Evolutionary conservation across 192 early-diverging fungal genomes (phyloP).

Genomic region (Coemansia sp.): DNA sequence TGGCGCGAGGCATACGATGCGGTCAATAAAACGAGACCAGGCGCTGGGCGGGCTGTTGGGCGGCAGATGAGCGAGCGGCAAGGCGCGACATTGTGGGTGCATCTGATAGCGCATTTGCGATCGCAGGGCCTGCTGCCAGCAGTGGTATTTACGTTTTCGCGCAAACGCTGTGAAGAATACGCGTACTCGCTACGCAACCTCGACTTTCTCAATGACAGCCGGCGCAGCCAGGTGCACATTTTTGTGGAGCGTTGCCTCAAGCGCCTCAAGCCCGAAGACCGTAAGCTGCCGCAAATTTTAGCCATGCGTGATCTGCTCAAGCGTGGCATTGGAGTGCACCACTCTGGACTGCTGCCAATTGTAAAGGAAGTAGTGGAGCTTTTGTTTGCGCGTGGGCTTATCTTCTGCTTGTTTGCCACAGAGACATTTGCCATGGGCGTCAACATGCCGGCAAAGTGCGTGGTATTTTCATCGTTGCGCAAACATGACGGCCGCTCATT

Average conservation of each 20-base stretch:
- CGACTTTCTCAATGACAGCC: conserved; percentile 72
- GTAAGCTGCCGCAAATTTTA: conserved; percentile 82
- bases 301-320: conserved; percentile 78
- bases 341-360: conserved; percentile 93
- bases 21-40: conserved; percentile 53
- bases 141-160: conserved; percentile 94
- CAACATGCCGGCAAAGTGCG: conserved; percentile 92
- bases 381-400: conserved; percentile 83
- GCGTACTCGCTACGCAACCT: conserved; percentile 71
- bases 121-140: conserved; percentile 78
- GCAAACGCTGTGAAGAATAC: conserved; percentile 92
- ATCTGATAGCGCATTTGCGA: conserved; percentile 72
- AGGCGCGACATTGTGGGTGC: conserved; percentile 80
- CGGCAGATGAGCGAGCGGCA: conserved; percentile 48
- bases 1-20: conserved; percentile 77
- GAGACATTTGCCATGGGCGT: conserved; percentile 99
- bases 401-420: conserved; percentile 93
- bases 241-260: conserved; percentile 81
- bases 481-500: conserved; percentile 93
- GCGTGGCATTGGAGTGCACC: conserved; percentile 96
- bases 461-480: conserved; percentile 86
- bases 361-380: conserved; percentile 99
- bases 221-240: conserved; percentile 84
- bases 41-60: conserved; percentile 24
- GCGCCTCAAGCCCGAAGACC: conserved; percentile 80